phyloP scores from a whole-genome alignment of 345 rosid species.

The Aquilaria malaccensis region DNA sequence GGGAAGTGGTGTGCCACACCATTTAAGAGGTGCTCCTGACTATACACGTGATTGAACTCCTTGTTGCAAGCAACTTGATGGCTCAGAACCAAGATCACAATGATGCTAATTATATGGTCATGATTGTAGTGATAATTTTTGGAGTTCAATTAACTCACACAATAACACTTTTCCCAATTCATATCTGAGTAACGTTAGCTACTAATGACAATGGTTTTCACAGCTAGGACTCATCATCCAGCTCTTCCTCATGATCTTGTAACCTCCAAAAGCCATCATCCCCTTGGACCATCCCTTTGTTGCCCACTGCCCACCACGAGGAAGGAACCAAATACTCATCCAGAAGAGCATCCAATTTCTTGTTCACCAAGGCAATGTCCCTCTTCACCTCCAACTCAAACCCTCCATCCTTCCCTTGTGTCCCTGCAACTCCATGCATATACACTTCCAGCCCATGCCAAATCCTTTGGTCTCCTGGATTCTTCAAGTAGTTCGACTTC shows the following conservation, averaged over 20 bases:
- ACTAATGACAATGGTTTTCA: too few species aligned
- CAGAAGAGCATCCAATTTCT: slow-evolving; percentile 19
- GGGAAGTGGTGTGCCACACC: too few species aligned
- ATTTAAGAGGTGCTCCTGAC: too few species aligned
- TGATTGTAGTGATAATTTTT: too few species aligned
- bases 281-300: slow-evolving; percentile 52
- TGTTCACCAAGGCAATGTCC: slow-evolving; percentile 28
- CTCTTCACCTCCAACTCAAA: slow-evolving; percentile 21
- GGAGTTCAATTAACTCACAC: too few species aligned
- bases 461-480: slow-evolving; percentile 8
- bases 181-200: too few species aligned
- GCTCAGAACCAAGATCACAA: too few species aligned
- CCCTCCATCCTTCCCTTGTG: slow-evolving; percentile 14
- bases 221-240: background rate
- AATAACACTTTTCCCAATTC: too few species aligned
- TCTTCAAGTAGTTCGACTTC: slow-evolving; percentile 20
- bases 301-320: slow-evolving; percentile 39
- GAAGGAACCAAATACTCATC: slow-evolving; percentile 38
- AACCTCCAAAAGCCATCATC: slow-evolving; percentile 47
- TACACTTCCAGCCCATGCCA: slow-evolving; percentile 30
- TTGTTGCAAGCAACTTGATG: too few species aligned
- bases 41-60: too few species aligned
- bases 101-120: too few species aligned
- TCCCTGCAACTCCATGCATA: slow-evolving; percentile 32
- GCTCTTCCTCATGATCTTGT: slow-evolving; percentile 27